Base-by-base conservation (phyloP, 2,329 filamentous ascomycete species). In the Emmonsiellopsis sp. region DNA sequence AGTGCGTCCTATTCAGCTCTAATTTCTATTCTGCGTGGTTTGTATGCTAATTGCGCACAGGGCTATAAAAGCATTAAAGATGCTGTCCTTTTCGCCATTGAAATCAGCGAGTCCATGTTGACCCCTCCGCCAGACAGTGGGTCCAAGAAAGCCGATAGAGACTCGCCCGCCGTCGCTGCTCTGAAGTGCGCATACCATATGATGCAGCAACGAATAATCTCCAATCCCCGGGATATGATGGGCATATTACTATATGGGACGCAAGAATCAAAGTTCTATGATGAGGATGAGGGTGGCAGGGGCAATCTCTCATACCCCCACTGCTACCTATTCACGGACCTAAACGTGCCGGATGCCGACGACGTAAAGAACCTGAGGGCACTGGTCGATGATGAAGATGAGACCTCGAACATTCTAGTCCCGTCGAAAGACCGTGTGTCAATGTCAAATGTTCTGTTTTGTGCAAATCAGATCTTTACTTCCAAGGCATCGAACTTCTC, bases 161-260 rank as follows among this genome's bases (percentile, higher is more conserved):
- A 92, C 63, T 91, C 87, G 44, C 84, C 92, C 3, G 78, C 89
- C 0, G 79, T 85, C 51, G 91, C 92, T 13, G 91, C 93, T 3
- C 73, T 98, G 49, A 95, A 95, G 77, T 96, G 89, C 63, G 93
- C 92, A 54, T 95, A 95, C 64, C 83, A 89, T 64, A 77, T 98
- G 51, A 96, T 98, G 88, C 89, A 97, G 72, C 92, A 97, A 73
- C 88, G 93, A 62, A 97, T 98, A 69, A 97, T 98, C 62, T 92
- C 92, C 3, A 92, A 91, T 57, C 93, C 93, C 1, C 91, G 86
- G 64, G 93, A 98, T 57, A 94, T 96, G 88, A 96, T 98, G 81
- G 91, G 92, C 2, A 86, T 98, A 31, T 69, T 98, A 39, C 77
- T 98, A 0, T 98, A 94, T 66, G 91, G 91, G 7, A 98, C 93